Evolutionary conservation across 768 basidiomycete species (phyloP), one percentile per base, ranked within the genome.

Genomic region (Mycena kentingensis): DNA sequence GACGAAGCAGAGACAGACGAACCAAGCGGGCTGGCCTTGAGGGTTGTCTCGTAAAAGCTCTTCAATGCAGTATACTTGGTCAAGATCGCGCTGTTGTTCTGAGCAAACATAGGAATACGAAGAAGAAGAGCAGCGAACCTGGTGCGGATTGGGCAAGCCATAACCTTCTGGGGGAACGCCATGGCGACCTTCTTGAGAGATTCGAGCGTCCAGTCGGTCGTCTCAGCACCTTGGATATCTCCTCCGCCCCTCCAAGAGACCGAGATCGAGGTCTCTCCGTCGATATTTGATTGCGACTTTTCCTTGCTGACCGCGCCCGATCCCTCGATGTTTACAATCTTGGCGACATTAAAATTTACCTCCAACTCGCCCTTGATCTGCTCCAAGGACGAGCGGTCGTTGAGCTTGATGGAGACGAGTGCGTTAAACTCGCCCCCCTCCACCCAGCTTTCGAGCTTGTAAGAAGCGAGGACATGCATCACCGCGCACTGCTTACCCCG

Each of bases 21-120:
- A 31, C 51, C 31, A n/a, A 45, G 27, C 4, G 42, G 42, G 21
- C 13, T n/a, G 16, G 39, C 49, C 19, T 27, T 28, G 31, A 51
- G 13, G 13, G 7, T 43, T 22, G 36, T 26, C 35, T 52, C 51
- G 35, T 35, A 22, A 36, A 52, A 52, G 16, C 43, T 43, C 35
- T 46, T 52, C 51, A 52, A 44, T 19, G 34, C 32, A 7, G 51
- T 52, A 44, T 52, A 52, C 32, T 52, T 52, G 1, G 51, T 52
- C 25, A 52, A n/a, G 24, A 52, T 45, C 15, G 51, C 43, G 27
- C 51, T 52, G 10, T 11, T 24, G n/a, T n/a, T n/a, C n/a, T n/a
- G 7, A 27, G 46, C n/a, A 19, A 6, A 39, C 18, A 21, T 39
- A n/a, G 3, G 25, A 27, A 19, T 4, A 18, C 13, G 29, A 15